Conservation (phyloP, 2,329 filamentous ascomycete genomes). For the Talaromyces piceae region DNA sequence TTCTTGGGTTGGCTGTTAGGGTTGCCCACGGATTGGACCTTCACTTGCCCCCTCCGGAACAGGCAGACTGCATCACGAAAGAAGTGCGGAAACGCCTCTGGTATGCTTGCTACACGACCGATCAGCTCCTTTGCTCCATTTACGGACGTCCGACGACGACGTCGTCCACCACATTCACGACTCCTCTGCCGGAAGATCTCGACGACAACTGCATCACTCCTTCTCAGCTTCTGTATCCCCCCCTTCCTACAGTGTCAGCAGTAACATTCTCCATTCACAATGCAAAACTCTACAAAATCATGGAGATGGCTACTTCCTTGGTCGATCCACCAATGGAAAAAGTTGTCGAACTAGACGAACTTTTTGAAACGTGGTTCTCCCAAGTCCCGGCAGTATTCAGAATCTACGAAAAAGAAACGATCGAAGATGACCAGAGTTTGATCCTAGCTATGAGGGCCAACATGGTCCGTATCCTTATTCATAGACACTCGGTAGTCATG, state of each 20-base stretch:
- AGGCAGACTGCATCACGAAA: constrained; percentile 8
- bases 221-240: constrained; percentile 8
- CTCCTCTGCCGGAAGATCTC: constrained; percentile 11
- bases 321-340: constrained; percentile 10
- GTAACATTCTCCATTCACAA: constrained; percentile 9
- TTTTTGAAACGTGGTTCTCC: constrained; percentile 8
- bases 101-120: constrained; percentile 11
- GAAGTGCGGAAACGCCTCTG: constrained; percentile 12
- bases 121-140: constrained; percentile 10
- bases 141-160: constrained; percentile 10
- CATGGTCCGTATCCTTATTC: constrained; percentile 10
- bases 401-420: constrained; percentile 3
- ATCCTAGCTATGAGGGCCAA: constrained; percentile 11
- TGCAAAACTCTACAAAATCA: constrained; percentile 9
- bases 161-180: constrained; percentile 9
- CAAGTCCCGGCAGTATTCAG: constrained; percentile 6
- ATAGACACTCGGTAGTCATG: constrained; percentile 8
- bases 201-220: constrained; percentile 8
- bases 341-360: constrained; percentile 10
- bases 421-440: constrained; percentile 6
- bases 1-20: constrained; percentile 11
- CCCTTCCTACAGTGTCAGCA: constrained; percentile 4
- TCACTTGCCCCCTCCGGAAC: constrained; percentile 7
- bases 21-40: constrained; percentile 11
- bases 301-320: constrained; percentile 8